A percentile compares a stretch with the other conserved stretches of the same genome.
Evolutionary conservation across 83 land plant genomes (phyloP).

Genomic region (Isoetes engelmannii): DNA sequence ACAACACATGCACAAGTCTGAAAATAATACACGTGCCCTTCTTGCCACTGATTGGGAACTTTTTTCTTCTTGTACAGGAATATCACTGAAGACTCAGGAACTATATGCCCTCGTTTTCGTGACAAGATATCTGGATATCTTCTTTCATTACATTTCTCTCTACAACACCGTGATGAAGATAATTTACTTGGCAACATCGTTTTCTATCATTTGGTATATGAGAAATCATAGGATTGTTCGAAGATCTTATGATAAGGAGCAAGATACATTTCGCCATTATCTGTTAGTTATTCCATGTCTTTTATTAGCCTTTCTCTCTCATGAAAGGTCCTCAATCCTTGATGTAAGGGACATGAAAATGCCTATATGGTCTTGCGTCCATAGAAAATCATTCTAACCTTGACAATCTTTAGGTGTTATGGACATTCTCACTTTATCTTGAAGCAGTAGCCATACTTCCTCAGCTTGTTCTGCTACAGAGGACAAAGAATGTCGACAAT

Average conservation of each 20-base stretch:
- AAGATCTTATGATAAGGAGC: conserved; percentile 7
- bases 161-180: conserved; percentile 16
- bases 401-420: neutral
- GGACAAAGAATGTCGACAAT: conserved; percentile 14
- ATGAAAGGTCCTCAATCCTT: neutral
- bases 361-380: neutral
- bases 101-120: conserved; percentile 8
- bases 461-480: conserved; percentile 14
- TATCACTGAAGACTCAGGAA: conserved; percentile 14
- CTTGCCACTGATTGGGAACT: too few species aligned
- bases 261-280: conserved; percentile 11
- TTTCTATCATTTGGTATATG: conserved; percentile 15
- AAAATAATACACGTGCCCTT: too few species aligned
- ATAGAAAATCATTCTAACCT: neutral
- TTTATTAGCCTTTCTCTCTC: neutral
- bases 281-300: conserved; percentile 5
- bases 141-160: neutral
- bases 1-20: too few species aligned
- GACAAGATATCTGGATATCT: conserved; percentile 3
- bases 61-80: neutral
- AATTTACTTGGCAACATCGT: conserved; percentile 1
- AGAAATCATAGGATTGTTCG: conserved; percentile 7
- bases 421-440: conserved; percentile 14
- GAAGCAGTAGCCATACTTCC: conserved; percentile 15
- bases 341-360: conserved; percentile 2